These are phyloP conservation scores for Nothophoma quercina DNA, from an alignment of 2,329 filamentous ascomycete species.

Conservation along the genomic window DNA sequence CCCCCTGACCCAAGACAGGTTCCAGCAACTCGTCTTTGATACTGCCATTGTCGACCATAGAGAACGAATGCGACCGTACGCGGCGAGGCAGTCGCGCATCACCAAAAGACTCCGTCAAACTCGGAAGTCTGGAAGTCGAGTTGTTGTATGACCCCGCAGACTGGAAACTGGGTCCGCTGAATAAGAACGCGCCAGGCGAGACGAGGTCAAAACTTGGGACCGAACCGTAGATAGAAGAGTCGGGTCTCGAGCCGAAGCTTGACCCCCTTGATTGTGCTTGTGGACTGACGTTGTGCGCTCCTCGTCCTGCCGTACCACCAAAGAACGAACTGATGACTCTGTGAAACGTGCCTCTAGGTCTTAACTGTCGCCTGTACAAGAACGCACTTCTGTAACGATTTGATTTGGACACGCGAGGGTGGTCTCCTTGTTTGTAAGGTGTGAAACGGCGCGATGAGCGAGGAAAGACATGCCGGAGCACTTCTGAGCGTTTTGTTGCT, in stretches of 20 bases:
- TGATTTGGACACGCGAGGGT: constrained; percentile 20
- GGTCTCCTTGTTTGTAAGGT: constrained; percentile 4
- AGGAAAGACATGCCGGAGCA: constrained; percentile 35
- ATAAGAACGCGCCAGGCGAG: constrained; percentile 41
- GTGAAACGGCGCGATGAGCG: constrained; percentile 19
- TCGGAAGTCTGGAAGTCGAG: constrained; percentile 30
- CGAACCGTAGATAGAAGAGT: constrained; percentile 29
- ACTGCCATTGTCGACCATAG: constrained; percentile 27
- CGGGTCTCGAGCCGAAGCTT: constrained; percentile 27
- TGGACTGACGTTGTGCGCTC: constrained; percentile 4
- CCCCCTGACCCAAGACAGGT: constrained; percentile 24
- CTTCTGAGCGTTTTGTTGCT: constrained; percentile 29
- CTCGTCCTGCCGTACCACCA: constrained; percentile 16
- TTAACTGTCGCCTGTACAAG: constrained; percentile 23
- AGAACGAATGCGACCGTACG: constrained; percentile 32
- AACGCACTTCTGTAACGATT: constrained; percentile 18
- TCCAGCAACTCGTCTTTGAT: constrained; percentile 35
- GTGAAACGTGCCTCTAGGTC: constrained; percentile 34
- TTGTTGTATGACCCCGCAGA: constrained; percentile 34
- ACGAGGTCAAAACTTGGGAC: constrained; percentile 43
- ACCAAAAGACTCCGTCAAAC: constrained; percentile 25
- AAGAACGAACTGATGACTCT: constrained; percentile 41
- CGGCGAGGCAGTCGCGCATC: constrained; percentile 19
- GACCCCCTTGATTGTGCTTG: constrained; percentile 29
- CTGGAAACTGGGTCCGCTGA: constrained; percentile 43